phyloP scores from a whole-genome alignment of 805 yeast species.

The Kuraishia capsulata region DNA sequence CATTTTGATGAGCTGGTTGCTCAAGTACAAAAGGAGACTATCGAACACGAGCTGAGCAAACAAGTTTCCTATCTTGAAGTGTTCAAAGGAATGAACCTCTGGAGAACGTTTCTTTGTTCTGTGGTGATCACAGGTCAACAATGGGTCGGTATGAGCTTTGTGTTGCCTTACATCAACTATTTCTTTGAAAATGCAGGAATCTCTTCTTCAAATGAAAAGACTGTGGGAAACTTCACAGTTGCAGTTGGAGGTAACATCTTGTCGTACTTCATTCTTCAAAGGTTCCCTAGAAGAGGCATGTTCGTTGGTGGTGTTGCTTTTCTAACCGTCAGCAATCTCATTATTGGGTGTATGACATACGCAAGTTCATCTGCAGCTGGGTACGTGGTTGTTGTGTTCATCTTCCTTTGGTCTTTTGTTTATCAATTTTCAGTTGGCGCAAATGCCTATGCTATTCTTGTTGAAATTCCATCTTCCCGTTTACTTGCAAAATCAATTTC shows the following conservation, averaged over 20 bases:
- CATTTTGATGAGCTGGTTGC: neutral
- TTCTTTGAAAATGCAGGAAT: neutral
- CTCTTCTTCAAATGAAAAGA: neutral
- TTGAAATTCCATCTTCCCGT: conserved; percentile 4
- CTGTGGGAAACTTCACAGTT: neutral
- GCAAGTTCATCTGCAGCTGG: neutral
- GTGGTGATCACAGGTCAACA: neutral
- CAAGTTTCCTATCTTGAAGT: neutral
- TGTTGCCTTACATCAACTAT: neutral
- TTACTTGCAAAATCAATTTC: conserved; percentile 5
- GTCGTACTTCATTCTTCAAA: neutral
- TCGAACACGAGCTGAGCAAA: neutral
- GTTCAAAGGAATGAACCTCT: neutral
- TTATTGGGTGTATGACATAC: neutral
- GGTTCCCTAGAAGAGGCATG: neutral
- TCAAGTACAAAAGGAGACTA: neutral
- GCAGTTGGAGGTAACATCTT: neutral
- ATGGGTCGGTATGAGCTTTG: neutral
- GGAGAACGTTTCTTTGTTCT: neutral
- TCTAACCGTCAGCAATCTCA: neutral
- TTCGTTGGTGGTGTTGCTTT: neutral
- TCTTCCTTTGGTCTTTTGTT: conserved; percentile 9
- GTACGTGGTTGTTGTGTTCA: conserved; percentile 3
- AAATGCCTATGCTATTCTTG: conserved; percentile 14
- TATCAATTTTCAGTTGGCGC: conserved; percentile 19